Base-by-base conservation (phyloP, 106 monocot species). In the Dioscorea alata region DNA sequence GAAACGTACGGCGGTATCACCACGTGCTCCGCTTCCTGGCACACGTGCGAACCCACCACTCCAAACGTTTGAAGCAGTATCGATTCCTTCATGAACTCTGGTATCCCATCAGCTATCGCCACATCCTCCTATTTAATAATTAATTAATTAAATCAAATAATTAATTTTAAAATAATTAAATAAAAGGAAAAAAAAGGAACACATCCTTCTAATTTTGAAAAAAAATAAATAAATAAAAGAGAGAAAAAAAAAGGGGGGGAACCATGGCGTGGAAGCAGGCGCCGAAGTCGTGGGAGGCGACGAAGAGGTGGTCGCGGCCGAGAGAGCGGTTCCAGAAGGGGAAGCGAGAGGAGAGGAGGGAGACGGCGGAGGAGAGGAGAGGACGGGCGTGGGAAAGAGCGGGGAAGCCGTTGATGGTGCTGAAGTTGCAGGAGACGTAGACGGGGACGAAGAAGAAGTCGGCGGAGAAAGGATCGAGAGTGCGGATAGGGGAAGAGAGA, bases 361-460 rank as follows among this genome's bases (percentile, higher is more conserved):
- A 22, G 12, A 92, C 75, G 52, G 92, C 82, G 31, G 83, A 76
- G 69, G 78, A 54, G 51, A 97, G 75, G 12, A 90, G 75, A 1
- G 79, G 64, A 13, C 83, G 77, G 2, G 92, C 97, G 68, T 89
- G 92, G 61, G 68, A 42, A 48, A 92, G 78, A 8, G 86, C 73
- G 48, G 97, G 92, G 84, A 92, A 89, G 7, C 92, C 97, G 33
- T 86, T 97, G 42, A 65, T 7, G 14, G 92, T 92, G 71, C 78
- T 79, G 76, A 97, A 97, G 73, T 97, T 92, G 89, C 97, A 92
- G 72, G 97, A 89, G 58, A 97, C 89, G 71, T 97, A 97, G 63
- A 90, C 89, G 25, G 97, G 92, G 72, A 92, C 83, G 73, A 89
- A 85, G 87, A 97, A 92, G 73, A 87, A 78, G 71, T 92, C 79